These are phyloP conservation scores for Pichiaceae sp. DNA, from an alignment of 1,139 yeast species.

Conservation along the genomic window DNA sequence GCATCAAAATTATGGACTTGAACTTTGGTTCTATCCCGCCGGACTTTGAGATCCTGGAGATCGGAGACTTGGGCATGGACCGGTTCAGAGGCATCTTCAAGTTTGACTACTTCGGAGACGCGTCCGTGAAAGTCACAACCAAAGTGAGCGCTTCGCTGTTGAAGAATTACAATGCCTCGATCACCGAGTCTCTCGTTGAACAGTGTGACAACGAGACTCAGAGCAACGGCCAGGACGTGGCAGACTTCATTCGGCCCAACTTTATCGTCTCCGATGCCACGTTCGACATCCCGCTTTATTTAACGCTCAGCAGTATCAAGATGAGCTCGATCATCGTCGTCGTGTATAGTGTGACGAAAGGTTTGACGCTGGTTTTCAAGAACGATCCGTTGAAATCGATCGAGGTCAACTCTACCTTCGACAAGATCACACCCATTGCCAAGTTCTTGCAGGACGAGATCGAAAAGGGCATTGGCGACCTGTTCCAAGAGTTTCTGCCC, in stretches of 20 bases:
- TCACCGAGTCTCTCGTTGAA: constrained; percentile 29
- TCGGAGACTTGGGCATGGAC: constrained; percentile 77
- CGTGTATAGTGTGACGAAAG: constrained; percentile 75
- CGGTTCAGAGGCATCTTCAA: constrained; percentile 82
- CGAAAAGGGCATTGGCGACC: constrained; percentile 69
- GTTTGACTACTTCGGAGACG: constrained; percentile 72
- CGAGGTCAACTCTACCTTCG: constrained; percentile 77
- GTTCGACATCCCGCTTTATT: constrained; percentile 70
- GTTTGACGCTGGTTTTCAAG: constrained; percentile 76
- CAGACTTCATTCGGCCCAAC: constrained; percentile 52
- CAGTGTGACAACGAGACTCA: constrained; percentile 8
- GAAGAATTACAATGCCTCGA: constrained; percentile 52
- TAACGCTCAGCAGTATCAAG: constrained; percentile 64
- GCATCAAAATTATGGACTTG: constrained; percentile 63
- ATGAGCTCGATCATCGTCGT: constrained; percentile 77
- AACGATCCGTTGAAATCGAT: constrained; percentile 84
- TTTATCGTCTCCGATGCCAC: constrained; percentile 62
- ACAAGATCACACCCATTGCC: constrained; percentile 76
- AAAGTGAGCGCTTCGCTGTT: constrained; percentile 81
- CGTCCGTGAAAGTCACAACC: constrained; percentile 70
- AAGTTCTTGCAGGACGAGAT: constrained; percentile 74
- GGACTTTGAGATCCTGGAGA: constrained; percentile 70
- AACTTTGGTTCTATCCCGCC: constrained; percentile 78
- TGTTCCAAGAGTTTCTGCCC: constrained; percentile 80
- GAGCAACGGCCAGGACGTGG: constrained; percentile 16